Base-by-base conservation (phyloP, 148 eudicot genomes). In the Nyssa sinensis region DNA sequence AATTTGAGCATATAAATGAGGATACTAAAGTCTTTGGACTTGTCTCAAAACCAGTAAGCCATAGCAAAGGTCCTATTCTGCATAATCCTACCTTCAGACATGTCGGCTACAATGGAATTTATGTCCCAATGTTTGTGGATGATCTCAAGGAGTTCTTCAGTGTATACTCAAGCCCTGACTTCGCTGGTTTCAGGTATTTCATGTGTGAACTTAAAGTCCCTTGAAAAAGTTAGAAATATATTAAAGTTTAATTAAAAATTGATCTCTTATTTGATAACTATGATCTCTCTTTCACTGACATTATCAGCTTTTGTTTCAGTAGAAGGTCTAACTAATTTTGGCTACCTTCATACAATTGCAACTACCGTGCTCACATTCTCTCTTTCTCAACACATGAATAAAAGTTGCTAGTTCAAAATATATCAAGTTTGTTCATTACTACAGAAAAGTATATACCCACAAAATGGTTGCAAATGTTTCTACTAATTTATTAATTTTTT, bases 121-220 rank as follows among this genome's bases (percentile, higher is more conserved):
- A 86, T 74, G 89, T 82, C 62, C 89, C 89, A 30, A 83, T 86
- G 86, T 58, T 83, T 33, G 86, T 86, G 37, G 89, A 86, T 71
- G 80, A 86, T 76, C 79, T 86, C 32, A 74, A 79, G 55, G 82
- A 74, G 30, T 86, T 86, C 70, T 86, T 86, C 44, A 59, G 49
- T 24, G 64, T 81, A 53, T 83, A 86, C 67, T 78, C 80, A 17
- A 83, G 82, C 72, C 82, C 84, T 8, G 84, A 86, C 72, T 83
- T 81, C 76, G 86, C 82, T 62, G 89, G 86, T 70, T 83, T 64
- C 84, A 86, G 89, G 89, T 86, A 75, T 24, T 77, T 62, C 30
- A 57, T 57, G 12, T 23, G n/a, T n/a, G 51, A 39, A 35, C 21
- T 62, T 39, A 24, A 11, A 44, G 31, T n/a, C 64, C 37, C 28